Evolutionary conservation across 345 rosid genomes (phyloP).

Genomic region (Nephelium lappaceum): DNA sequence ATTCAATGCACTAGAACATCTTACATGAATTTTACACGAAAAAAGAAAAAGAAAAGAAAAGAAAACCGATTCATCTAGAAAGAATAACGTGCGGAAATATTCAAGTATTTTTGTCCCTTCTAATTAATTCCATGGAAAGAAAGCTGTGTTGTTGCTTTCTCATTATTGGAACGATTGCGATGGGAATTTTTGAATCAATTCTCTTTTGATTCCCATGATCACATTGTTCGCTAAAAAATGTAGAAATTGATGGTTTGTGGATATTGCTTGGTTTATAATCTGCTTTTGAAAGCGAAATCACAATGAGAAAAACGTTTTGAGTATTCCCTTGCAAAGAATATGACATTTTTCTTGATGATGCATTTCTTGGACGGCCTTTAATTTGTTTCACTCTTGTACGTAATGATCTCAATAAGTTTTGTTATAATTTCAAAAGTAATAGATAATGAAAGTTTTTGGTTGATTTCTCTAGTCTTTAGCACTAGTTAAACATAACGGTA

Average conservation of each 20-base stretch:
- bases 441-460: no score
- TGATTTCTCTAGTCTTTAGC: no score
- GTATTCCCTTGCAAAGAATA: constrained; percentile 12
- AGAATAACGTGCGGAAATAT: constrained; percentile 4
- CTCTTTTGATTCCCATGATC: constrained; percentile 23
- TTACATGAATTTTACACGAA: not conserved
- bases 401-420: no score
- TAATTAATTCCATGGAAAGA: not conserved
- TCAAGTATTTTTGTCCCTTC: not conserved
- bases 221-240: constrained; percentile 14
- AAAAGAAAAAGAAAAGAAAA: not conserved
- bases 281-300: constrained; percentile 9
- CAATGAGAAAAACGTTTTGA: not conserved
- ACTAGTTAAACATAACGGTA: no score
- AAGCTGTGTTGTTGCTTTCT: constrained; percentile 15
- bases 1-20: not conserved
- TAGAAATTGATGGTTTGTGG: constrained; percentile 8
- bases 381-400: no score
- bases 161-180: constrained; percentile 20
- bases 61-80: not conserved
- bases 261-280: constrained; percentile 4
- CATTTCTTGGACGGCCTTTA: no score
- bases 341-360: not conserved
- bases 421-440: no score
- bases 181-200: constrained; percentile 38